A percentile compares a stretch with the other conserved stretches of the same genome.
These are phyloP conservation scores for Dovyalis caffra DNA, from an alignment of 345 rosid species.

Conservation along the genomic window DNA sequence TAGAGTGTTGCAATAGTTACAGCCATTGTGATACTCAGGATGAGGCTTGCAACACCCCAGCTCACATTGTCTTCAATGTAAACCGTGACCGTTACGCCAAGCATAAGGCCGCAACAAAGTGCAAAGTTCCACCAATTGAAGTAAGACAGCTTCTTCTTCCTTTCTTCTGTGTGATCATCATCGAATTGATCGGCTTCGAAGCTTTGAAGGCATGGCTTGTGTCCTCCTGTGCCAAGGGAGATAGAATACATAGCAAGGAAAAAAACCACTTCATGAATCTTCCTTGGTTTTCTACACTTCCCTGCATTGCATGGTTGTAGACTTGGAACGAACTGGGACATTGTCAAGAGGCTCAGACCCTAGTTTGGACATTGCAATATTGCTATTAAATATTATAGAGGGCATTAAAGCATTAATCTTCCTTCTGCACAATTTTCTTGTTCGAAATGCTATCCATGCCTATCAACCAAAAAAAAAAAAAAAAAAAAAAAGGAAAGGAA, in stretches of 20 bases:
- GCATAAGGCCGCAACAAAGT: conserved; percentile 35
- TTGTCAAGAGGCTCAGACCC: conserved; percentile 45
- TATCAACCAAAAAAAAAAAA: too few species aligned
- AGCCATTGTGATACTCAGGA: conserved; percentile 35
- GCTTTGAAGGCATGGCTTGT: conserved; percentile 52
- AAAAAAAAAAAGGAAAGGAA: too few species aligned
- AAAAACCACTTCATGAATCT: conserved; percentile 39
- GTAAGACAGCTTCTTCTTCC: conserved; percentile 49
- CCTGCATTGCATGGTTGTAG: conserved; percentile 26
- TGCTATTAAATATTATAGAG: not conserved
- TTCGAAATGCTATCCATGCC: too few species aligned
- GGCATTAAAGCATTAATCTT: too few species aligned
- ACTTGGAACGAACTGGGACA: conserved; percentile 39
- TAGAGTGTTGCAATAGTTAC: conserved; percentile 22
- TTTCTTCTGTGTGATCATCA: conserved; percentile 40
- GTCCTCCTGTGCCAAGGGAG: conserved; percentile 48
- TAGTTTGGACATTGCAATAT: not conserved
- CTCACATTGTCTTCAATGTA: conserved; percentile 35
- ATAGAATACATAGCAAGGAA: conserved; percentile 44
- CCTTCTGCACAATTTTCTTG: not conserved
- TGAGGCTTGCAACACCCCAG: conserved; percentile 36
- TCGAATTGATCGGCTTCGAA: conserved; percentile 59
- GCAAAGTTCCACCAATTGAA: conserved; percentile 56
- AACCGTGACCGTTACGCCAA: conserved; percentile 42
- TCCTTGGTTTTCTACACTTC: conserved; percentile 30